phyloP scores from a whole-genome alignment of 2,329 filamentous ascomycete species.

The Sporothrix brasiliensis region DNA sequence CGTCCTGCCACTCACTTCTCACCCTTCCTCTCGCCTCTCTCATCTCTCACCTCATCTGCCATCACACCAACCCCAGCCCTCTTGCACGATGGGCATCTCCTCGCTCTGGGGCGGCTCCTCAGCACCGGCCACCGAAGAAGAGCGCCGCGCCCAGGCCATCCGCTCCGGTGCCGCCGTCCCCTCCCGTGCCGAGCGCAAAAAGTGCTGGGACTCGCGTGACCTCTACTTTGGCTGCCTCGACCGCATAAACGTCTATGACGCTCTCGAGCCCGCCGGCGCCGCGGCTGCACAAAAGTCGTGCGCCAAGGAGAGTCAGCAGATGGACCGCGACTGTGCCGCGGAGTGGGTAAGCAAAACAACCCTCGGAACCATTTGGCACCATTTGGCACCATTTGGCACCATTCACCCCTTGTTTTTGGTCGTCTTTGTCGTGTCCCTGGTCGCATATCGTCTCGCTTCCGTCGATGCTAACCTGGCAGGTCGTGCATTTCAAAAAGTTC shows the following conservation, averaged over 20 bases:
- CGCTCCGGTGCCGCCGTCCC: conserved; percentile 70
- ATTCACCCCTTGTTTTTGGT: not conserved
- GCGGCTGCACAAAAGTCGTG: conserved; percentile 48
- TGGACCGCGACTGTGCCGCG: conserved; percentile 82
- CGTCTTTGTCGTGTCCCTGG: not conserved
- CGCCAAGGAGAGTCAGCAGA: conserved; percentile 53
- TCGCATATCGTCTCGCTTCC: not conserved
- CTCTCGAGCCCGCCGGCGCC: conserved; percentile 50
- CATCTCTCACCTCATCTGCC: conserved; percentile 8
- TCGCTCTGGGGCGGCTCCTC: conserved; percentile 38
- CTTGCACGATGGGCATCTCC: conserved; percentile 52
- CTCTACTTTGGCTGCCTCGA: conserved; percentile 87
- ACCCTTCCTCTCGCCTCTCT: not conserved
- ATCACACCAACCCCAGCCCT: conserved; percentile 33
- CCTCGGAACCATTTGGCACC: not conserved
- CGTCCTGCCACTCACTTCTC: not conserved
- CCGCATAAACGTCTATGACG: conserved; percentile 76
- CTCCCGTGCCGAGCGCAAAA: conserved; percentile 76
- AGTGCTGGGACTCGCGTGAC: conserved; percentile 91
- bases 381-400: not conserved
- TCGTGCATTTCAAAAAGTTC: conserved; percentile 97
- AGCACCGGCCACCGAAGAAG: conserved; percentile 44
- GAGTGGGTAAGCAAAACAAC: conserved; percentile 73
- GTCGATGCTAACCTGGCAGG: conserved; percentile 53
- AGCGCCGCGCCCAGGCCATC: conserved; percentile 57